These are phyloP conservation scores for Puccinia polysora DNA, from an alignment of 1,284 basidiomycete genomes.

Conservation along the genomic window DNA sequence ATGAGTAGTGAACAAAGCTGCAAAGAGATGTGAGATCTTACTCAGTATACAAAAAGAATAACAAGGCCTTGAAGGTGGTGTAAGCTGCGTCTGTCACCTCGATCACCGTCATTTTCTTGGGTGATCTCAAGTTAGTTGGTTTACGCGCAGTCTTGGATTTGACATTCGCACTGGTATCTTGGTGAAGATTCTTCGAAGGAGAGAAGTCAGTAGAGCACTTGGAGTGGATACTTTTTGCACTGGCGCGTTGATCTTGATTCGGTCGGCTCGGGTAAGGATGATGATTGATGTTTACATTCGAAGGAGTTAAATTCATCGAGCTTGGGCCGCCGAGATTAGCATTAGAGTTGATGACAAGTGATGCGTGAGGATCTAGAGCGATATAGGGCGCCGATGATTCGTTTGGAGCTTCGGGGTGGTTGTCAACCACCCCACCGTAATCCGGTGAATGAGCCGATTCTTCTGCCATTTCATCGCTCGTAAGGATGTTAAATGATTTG, in stretches of 20 bases:
- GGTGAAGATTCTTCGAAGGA: not conserved
- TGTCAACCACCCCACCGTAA: slow-evolving; percentile 5
- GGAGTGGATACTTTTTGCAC: not conserved
- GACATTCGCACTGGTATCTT: not conserved
- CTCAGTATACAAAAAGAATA: slow-evolving; percentile 55
- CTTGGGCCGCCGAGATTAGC: not conserved
- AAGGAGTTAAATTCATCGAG: too few relatives aligned
- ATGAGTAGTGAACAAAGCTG: slow-evolving; percentile 25
- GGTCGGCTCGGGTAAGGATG: not conserved
- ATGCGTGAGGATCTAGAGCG: not conserved
- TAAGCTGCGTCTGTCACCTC: slow-evolving; percentile 47
- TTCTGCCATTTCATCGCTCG: slow-evolving; percentile 18
- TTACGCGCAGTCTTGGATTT: not conserved
- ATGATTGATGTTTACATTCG: not conserved
- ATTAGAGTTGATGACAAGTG: not conserved
- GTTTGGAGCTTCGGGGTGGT: not conserved
- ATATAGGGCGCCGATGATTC: not conserved
- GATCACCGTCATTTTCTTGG: slow-evolving; percentile 29
- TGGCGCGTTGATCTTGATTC: slow-evolving; percentile 6
- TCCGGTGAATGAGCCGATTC: not conserved
- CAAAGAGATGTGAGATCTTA: slow-evolving; percentile 46
- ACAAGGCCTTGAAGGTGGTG: slow-evolving; percentile 53
- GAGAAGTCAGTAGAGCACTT: slow-evolving; percentile 4
- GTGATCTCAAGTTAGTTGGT: slow-evolving; percentile 12
- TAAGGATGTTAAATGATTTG: slow-evolving; percentile 8